These are phyloP conservation scores for Symbiotaphrina buchneri DNA, from an alignment of 495 filamentous ascomycete species.

Conservation along the genomic window DNA sequence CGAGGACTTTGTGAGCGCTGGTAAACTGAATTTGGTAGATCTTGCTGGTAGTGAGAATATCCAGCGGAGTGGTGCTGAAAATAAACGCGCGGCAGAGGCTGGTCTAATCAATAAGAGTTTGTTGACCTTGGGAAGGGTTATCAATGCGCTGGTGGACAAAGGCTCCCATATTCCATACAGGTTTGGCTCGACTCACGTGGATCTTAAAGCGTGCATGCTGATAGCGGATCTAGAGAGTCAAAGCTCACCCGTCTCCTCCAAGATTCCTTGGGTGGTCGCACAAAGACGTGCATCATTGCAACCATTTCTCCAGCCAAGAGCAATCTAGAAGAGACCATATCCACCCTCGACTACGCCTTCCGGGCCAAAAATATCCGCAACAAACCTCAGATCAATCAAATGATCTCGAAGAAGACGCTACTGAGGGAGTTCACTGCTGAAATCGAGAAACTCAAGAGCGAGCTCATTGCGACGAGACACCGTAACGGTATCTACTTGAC, in stretches of 20 bases:
- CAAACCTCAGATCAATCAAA: conserved; percentile 84
- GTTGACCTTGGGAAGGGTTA: conserved; percentile 83
- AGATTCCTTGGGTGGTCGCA: conserved; percentile 86
- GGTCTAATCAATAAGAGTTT: conserved; percentile 96
- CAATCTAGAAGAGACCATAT: conserved; percentile 95
- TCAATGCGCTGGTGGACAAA: conserved; percentile 90
- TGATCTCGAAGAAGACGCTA: conserved; percentile 77
- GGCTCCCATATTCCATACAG: conserved; percentile 78
- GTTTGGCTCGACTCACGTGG: conserved; percentile 6
- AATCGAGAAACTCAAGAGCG: conserved; percentile 82
- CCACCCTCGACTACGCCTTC: conserved; percentile 91
- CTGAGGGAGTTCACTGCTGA: conserved; percentile 79
- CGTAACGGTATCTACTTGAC: conserved; percentile 89
- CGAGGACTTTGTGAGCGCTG: conserved; percentile 79
- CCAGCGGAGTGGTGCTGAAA: conserved; percentile 86
- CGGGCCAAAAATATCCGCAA: conserved; percentile 96
- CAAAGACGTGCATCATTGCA: conserved; percentile 96
- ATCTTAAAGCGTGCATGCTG: conserved; percentile 1
- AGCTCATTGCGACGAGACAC: conserved; percentile 79
- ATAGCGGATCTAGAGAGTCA: conserved; percentile 38
- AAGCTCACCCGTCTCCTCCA: conserved; percentile 88
- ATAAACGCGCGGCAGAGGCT: conserved; percentile 88
- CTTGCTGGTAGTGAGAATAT: conserved; percentile 95
- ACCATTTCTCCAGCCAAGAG: conserved; percentile 84
- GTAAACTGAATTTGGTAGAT: conserved; percentile 92